Evolutionary conservation across 495 filamentous ascomycete species (phyloP), one percentile per base, ranked within the genome.

Genomic region (Xylaria scruposa): DNA sequence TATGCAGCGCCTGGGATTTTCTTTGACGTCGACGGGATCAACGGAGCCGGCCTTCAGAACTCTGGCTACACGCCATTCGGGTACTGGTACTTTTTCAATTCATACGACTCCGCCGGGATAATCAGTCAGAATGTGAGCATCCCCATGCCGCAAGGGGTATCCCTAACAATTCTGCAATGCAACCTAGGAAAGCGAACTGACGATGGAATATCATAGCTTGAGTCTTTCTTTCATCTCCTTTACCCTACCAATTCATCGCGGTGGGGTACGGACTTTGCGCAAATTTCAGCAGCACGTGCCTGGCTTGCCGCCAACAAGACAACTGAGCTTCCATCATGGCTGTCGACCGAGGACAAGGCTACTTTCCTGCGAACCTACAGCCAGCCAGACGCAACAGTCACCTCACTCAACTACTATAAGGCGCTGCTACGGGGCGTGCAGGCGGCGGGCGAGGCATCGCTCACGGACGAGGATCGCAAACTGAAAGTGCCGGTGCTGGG

Each of bases 81-180:
- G 2, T 78, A 78, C 42, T 75, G 68, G 70, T 31, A 70, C 31
- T 77, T 73, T 26, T 67, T 75, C 33, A 58, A 68, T 7, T 24
- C 47, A 4, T 33, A 54, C 10, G 47, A 68, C 17, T 2, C 47
- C 8, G 33, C 33, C 15, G 33, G n/a, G 42, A 36, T 31, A 17
- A 31, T 26, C 21, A 33, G 29, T 13, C 26, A 46, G n/a, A 42
- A 68, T 44, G 65, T 68, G 17, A 58, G 53, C 42, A 54, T 24
- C 36, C 6, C 17, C 24, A 17, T 53, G 7, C n/a, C 47, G n/a
- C 33, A 8, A 24, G 12, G 21, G 9, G n/a, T 9, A 26, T 40
- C 26, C 38, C n/a, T 31, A 26, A n/a, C n/a, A 24, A 21, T 6
- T 26, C 36, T 44, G 8, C n/a, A 63, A 29, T 31, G 26, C 24